Evolutionary conservation across 2,329 filamentous ascomycete genomes (phyloP), one percentile per base, ranked within the genome.

Genomic region (Fusarium sp.): DNA sequence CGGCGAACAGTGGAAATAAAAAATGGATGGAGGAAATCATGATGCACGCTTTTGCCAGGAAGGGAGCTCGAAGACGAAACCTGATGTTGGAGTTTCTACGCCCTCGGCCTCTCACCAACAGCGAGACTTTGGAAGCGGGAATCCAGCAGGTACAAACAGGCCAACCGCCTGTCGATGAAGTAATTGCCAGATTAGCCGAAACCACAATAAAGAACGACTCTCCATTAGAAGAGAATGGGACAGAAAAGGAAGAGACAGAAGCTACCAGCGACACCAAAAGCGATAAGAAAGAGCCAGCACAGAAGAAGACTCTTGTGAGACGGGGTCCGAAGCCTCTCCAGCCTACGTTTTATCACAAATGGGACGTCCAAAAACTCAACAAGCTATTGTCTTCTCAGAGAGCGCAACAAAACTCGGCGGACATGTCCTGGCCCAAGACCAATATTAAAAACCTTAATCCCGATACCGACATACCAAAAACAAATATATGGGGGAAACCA

Each of bases 1-100:
- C 85, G 4, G 87, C 87, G 69, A 86, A 87, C 67, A 75, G 79
- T 13, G 88, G 88, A 34, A 81, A 87, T 64, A 63, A 80, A 34
- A 53, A 67, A 0, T 83, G 83, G 52, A 83, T 90, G 80, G 76
- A 80, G 30, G 79, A 76, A 12, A 77, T 91, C 11, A 79, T 89
- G 32, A 70, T 80, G 45, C 74, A 82, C 22, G 84, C 82, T 2
- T 88, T 89, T 71, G 89, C 86, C 9, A 82, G 88, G 30, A 70
- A 77, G 1, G 89, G 89, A 20, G 81, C 80, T 58, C 80, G 85
- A 34, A 82, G 88, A 45, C 83, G 86, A 16, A 74, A 83, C 53
- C 79, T 91, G 4, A 68, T 86, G 41, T 68, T 77, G 0, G 69
- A 80, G 1, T 77, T 88, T 65, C 67, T 82, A 58, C 70, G 68